A percentile compares a stretch with the other conserved stretches of the same genome.
These are phyloP conservation scores for Linum trigynum DNA, from an alignment of 345 rosid genomes.

Conservation along the genomic window DNA sequence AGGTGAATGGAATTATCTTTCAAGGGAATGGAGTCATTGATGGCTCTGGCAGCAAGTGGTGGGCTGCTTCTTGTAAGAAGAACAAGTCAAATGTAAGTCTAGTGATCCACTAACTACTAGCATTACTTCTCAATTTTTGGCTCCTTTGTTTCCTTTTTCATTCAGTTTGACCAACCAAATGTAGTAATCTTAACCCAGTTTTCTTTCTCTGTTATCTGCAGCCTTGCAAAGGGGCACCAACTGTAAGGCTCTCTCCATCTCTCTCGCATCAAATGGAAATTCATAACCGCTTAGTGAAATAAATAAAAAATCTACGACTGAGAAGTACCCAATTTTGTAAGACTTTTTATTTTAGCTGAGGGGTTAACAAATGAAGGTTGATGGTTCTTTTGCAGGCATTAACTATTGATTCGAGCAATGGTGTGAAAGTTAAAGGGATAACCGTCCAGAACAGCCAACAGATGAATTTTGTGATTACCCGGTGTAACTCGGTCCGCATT, in stretches of 20 bases:
- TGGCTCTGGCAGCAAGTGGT: constrained; percentile 41
- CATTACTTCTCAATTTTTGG: neutral
- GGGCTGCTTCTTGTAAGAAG: constrained; percentile 25
- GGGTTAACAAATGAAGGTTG: no score
- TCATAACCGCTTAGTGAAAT: no score
- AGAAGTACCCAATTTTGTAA: no score
- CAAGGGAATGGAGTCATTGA: constrained; percentile 37
- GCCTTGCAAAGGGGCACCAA: constrained; percentile 8
- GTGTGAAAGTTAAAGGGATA: constrained; percentile 25
- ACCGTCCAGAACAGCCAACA: constrained; percentile 36
- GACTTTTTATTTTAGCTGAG: no score
- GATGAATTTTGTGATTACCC: constrained; percentile 34
- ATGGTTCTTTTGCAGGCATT: constrained; percentile 21
- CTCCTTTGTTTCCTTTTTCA: neutral
- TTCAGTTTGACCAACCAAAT: constrained; percentile 31
- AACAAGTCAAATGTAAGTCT: constrained; percentile 19
- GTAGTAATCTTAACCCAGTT: neutral
- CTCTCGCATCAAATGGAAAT: no score
- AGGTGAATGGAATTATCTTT: constrained; percentile 28
- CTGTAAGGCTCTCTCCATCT: neutral
- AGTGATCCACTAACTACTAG: neutral
- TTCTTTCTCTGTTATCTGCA: neutral
- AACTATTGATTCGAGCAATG: constrained; percentile 22
- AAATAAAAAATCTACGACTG: no score
- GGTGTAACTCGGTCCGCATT: constrained; percentile 15